phyloP scores from a whole-genome alignment of 1,284 basidiomycete genomes.

The Athelia sp. region DNA sequence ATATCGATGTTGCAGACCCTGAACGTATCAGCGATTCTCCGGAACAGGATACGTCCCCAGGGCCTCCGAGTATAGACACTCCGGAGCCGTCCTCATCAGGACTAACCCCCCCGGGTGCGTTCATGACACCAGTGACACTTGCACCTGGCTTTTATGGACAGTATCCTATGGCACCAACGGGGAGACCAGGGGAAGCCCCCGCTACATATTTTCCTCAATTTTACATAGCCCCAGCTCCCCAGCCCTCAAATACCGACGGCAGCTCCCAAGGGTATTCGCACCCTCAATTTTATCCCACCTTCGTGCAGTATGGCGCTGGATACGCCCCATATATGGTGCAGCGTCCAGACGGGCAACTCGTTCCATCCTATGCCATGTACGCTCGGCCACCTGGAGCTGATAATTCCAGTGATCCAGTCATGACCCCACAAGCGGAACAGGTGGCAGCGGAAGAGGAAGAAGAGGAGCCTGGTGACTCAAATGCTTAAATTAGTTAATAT shows the following conservation, averaged over 20 bases:
- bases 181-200: slow-evolving; percentile 33
- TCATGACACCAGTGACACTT: slow-evolving; percentile 21
- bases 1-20: slow-evolving; percentile 31
- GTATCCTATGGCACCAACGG: slow-evolving; percentile 34
- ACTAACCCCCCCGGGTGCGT: slow-evolving; percentile 38
- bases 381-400: background rate
- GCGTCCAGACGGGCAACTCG: background rate
- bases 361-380: slow-evolving; percentile 1
- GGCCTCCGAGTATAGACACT: slow-evolving; percentile 37
- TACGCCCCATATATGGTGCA: slow-evolving; percentile 47
- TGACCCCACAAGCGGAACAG: background rate
- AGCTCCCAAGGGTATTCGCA: slow-evolving; percentile 36
- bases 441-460: background rate
- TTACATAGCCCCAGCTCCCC: slow-evolving; percentile 36
- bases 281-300: slow-evolving; percentile 45
- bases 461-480: background rate
- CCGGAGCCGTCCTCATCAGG: slow-evolving; percentile 32
- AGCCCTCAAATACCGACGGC: slow-evolving; percentile 39
- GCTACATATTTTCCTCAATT: slow-evolving; percentile 42
- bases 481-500: no score
- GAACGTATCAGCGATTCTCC: slow-evolving; percentile 51
- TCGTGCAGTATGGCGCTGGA: slow-evolving; percentile 40
- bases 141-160: slow-evolving; percentile 41
- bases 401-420: background rate
- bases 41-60: slow-evolving; percentile 44